Base-by-base conservation (phyloP, 2,329 filamentous ascomycete genomes). In the Elsinoe perseae region DNA sequence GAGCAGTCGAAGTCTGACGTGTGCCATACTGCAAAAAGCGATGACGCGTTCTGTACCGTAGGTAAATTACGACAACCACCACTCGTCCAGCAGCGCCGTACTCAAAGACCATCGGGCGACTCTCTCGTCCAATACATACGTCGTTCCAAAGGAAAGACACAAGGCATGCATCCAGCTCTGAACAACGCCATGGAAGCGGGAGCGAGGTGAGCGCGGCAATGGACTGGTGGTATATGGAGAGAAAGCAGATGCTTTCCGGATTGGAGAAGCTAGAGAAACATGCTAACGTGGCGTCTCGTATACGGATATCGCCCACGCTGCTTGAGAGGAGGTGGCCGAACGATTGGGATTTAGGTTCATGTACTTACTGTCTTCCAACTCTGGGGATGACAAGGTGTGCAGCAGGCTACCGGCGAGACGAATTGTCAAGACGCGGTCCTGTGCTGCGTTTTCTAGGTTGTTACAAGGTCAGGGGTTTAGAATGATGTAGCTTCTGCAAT, bases 41-140 rank as follows among this genome's bases (percentile, higher is more conserved):
- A 20, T 25, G 14, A 50, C 46, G 27, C 43, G 20, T 18, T 20
- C 36, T 56, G 53, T 56, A 44, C 40, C 53, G 53, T 16, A 56
- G 53, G 42, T 48, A 56, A 56, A 56, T 56, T 56, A 56, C 53
- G 53, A 56, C n/a, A 27, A 32, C 38, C 43, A 48, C 53, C 40
- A 56, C 53, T 46, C 10, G n/a, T 32, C 36, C 6, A 32, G 40
- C 28, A 30, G 53, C 53, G 21, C 40, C 53, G 53, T 56, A 56
- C 53, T 56, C 53, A 56, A 56, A 56, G 53, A 56, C 53, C 53
- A 56, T 56, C 53, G 53, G 28, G 23, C n/a, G 36, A 46, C 20
- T 9, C 14, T 56, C 40, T 56, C 42, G 53, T 56, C 53, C 53
- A 46, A 23, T 32, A 20, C 27, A 21, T 38, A 16, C 34, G 27